Percentiles rank a stretch among this genome's conserved stretches.
Evolutionary conservation across 495 filamentous ascomycete genomes (phyloP).

Genomic region (Penicillium bialowiezense): DNA sequence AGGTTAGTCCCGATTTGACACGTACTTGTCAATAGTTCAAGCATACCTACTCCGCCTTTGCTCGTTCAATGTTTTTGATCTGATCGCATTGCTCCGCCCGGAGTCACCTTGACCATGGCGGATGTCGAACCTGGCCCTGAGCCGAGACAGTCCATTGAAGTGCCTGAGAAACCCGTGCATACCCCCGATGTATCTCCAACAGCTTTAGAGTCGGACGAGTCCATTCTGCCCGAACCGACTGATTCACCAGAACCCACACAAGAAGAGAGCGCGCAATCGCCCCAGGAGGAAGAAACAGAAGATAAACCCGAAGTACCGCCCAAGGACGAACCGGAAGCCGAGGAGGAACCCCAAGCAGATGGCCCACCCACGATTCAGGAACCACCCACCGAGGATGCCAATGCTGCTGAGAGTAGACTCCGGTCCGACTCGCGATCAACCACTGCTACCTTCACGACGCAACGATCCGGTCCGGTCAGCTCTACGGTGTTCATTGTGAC

Average conservation of each 20-base stretch:
- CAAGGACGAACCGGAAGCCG: slow-evolving; percentile 17
- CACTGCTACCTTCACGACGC: slow-evolving; percentile 50
- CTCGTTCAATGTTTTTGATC: slow-evolving; percentile 34
- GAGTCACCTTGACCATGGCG: slow-evolving; percentile 45
- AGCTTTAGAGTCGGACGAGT: slow-evolving; percentile 31
- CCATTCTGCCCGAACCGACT: slow-evolving; percentile 25
- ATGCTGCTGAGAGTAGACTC: slow-evolving; percentile 31
- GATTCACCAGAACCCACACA: slow-evolving; percentile 30
- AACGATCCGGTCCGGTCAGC: slow-evolving; percentile 64
- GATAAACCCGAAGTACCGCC: slow-evolving; percentile 24
- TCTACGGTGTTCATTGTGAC: slow-evolving; percentile 93
- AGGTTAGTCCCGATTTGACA: too few species aligned
- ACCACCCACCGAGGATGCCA: slow-evolving; percentile 28
- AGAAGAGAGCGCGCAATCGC: slow-evolving; percentile 16
- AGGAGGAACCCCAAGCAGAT: slow-evolving; percentile 9
- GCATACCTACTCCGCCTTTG: slow-evolving; percentile 2
- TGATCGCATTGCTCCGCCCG: slow-evolving; percentile 30
- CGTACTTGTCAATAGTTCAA: too few species aligned
- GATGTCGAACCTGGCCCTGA: slow-evolving; percentile 42
- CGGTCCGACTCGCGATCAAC: slow-evolving; percentile 61
- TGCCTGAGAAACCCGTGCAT: slow-evolving; percentile 34
- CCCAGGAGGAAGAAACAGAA: slow-evolving; percentile 5
- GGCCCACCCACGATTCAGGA: slow-evolving; percentile 24
- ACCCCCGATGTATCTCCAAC: slow-evolving; percentile 29
- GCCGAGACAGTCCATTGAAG: slow-evolving; percentile 26